These are phyloP conservation scores for Tanacetum coccineum DNA, from an alignment of 129 eudicot genomes.

Conservation along the genomic window DNA sequence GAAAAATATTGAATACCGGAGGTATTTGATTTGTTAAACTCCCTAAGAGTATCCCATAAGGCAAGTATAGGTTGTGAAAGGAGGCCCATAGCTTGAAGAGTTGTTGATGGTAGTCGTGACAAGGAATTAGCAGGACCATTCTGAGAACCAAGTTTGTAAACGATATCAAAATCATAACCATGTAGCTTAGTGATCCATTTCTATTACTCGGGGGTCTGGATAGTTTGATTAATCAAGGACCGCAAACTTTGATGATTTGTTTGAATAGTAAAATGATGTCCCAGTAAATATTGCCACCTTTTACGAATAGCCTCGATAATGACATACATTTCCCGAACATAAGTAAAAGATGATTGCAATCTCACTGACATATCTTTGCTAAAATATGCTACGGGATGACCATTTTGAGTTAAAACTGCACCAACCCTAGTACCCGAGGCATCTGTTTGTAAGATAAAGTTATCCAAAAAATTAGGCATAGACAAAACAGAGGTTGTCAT, in stretches of 20 bases:
- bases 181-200: background rate
- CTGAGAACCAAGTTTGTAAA: background rate
- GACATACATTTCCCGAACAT: background rate
- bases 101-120: background rate
- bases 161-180: constrained; percentile 7
- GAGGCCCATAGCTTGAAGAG: background rate
- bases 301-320: background rate
- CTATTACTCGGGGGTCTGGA: constrained; percentile 1
- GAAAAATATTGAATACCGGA: too few relatives aligned
- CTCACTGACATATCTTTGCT: background rate
- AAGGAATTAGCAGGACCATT: background rate
- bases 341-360: background rate
- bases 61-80: background rate
- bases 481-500: background rate
- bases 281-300: constrained; percentile 8
- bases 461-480: background rate
- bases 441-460: too few relatives aligned
- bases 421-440: background rate
- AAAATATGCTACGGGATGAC: background rate
- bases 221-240: background rate
- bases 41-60: too few relatives aligned
- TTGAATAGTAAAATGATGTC: too few relatives aligned
- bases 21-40: too few relatives aligned
- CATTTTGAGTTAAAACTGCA: background rate
- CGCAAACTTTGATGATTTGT: too few relatives aligned